These are phyloP conservation scores for Fusarium abutilonis DNA, from an alignment of 2,329 filamentous ascomycete genomes.

Conservation along the genomic window DNA sequence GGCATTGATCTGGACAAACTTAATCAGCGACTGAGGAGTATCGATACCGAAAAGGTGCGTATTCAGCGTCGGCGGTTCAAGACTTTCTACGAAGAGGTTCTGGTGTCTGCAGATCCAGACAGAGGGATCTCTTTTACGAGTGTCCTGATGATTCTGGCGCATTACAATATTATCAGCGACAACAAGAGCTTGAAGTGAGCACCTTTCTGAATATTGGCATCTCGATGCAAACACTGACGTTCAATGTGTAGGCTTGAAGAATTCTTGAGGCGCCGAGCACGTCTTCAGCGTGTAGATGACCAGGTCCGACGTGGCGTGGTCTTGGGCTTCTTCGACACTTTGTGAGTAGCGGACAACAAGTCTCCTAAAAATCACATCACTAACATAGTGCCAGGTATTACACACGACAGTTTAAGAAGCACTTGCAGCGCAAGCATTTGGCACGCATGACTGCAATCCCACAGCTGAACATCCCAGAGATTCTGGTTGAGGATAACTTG, in stretches of 20 bases:
- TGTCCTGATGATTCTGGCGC: slow-evolving; percentile 93
- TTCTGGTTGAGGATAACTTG: slow-evolving; percentile 84
- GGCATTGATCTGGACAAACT: slow-evolving; percentile 79
- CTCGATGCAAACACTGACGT: slow-evolving; percentile 42
- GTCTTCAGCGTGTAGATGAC: slow-evolving; percentile 93
- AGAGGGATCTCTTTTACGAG: slow-evolving; percentile 91
- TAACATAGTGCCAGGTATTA: slow-evolving; percentile 68
- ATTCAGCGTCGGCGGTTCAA: slow-evolving; percentile 83
- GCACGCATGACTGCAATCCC: slow-evolving; percentile 82
- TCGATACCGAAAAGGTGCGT: slow-evolving; percentile 80
- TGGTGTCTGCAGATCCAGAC: slow-evolving; percentile 91
- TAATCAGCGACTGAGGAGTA: slow-evolving; percentile 74
- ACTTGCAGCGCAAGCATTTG: slow-evolving; percentile 75
- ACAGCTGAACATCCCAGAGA: slow-evolving; percentile 86
- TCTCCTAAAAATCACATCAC: neutral
- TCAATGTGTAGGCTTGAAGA: slow-evolving; percentile 78
- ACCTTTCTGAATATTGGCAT: neutral
- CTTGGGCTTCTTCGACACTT: slow-evolving; percentile 92
- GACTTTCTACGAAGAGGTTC: slow-evolving; percentile 95
- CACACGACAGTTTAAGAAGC: slow-evolving; percentile 81
- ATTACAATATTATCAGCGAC: slow-evolving; percentile 98
- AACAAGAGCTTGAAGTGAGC: slow-evolving; percentile 87
- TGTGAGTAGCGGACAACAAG: slow-evolving; percentile 61
- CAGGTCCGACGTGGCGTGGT: slow-evolving; percentile 91
- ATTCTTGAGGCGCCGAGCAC: slow-evolving; percentile 87